Evolutionary conservation across 192 early-diverging fungal genomes (phyloP), one percentile per base, ranked within the genome.

Genomic region (Powellomyces hirtus): DNA sequence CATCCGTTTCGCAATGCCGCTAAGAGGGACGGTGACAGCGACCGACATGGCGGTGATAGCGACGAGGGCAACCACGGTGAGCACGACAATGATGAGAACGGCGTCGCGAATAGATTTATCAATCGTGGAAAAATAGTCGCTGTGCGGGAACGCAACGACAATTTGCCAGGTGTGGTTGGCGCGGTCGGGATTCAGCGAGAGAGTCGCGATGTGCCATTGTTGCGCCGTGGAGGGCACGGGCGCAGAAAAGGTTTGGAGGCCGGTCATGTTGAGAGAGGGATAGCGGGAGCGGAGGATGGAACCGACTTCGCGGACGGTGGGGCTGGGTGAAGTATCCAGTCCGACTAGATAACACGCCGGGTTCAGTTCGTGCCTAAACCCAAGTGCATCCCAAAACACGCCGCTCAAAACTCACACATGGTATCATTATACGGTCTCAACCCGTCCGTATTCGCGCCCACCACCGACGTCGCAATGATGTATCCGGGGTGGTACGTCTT

Each of bases 61-160:
- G 6, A 59, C 27, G 6, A 59, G 14, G 34, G 29, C 57, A 5
- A 59, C 24, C 7, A 24, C 33, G 33, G 27, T 59, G 57, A 24
- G 33, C 14, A 59, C 29, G 16, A 33, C 29, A 33, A 59, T 59
- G 57, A 59, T 10, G 57, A 59, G 8, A 33, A 37, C 18, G 57
- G 27, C 7, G 24, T 37, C 10, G 11, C 24, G 29, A 33, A 59
- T 59, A 24, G 31, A 36, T 10, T 11, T 5, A 24, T 59, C 34
- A 33, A 59, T 59, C 7, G 5, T 8, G 10, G 6, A 10, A 24
- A 59, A 59, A 24, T 16, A 59, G 57, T 59, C 57, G 16, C 7
- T 10, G 35, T 24, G 29, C 24, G 57, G 57, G 57, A 59, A 59
- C 29, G 57, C 57, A 14, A 59, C 33, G 57, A 59, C 57, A 33